Conservation (phyloP, 768 basidiomycete species). For the Mycena pura region DNA sequence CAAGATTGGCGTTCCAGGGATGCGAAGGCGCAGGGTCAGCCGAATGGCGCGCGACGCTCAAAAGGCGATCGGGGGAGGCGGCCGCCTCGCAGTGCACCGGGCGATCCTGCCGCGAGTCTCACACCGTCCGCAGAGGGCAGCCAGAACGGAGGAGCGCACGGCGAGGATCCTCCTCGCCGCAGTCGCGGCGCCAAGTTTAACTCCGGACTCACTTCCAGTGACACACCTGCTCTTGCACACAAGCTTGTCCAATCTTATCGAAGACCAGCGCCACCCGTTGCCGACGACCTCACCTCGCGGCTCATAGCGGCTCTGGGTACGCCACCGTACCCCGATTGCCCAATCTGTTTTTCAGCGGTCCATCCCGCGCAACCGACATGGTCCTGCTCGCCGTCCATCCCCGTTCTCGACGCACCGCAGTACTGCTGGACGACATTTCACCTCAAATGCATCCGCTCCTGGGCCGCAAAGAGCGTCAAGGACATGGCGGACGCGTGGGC, state of each 20-base stretch:
- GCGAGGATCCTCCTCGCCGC: background rate
- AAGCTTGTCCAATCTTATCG: slow-evolving; percentile 11
- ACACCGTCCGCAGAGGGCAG: background rate
- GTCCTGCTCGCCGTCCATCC: slow-evolving; percentile 81
- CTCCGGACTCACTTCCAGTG: slow-evolving; percentile 38
- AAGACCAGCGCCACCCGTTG: slow-evolving; percentile 36
- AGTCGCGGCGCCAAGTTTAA: slow-evolving; percentile 45
- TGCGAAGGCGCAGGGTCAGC: background rate
- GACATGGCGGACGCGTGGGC: slow-evolving; percentile 76
- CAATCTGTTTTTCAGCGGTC: slow-evolving; percentile 84
- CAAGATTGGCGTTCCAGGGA: too few species aligned
- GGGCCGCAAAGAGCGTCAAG: slow-evolving; percentile 85
- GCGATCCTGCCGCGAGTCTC: too few species aligned
- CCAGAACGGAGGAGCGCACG: slow-evolving; percentile 13
- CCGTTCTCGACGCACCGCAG: slow-evolving; percentile 53
- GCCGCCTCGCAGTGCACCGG: slow-evolving; percentile 7
- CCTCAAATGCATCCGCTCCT: slow-evolving; percentile 85
- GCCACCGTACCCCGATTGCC: slow-evolving; percentile 78
- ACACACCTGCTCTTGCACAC: slow-evolving; percentile 2
- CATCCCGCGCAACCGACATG: slow-evolving; percentile 83
- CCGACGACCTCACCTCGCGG: slow-evolving; percentile 77
- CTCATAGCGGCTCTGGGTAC: slow-evolving; percentile 71
- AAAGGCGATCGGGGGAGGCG: slow-evolving; percentile 11
- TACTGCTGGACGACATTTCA: slow-evolving; percentile 95
- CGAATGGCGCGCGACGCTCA: too few species aligned